Conservation (phyloP, 179 eudicot genomes). For the Spergularia azorica region DNA sequence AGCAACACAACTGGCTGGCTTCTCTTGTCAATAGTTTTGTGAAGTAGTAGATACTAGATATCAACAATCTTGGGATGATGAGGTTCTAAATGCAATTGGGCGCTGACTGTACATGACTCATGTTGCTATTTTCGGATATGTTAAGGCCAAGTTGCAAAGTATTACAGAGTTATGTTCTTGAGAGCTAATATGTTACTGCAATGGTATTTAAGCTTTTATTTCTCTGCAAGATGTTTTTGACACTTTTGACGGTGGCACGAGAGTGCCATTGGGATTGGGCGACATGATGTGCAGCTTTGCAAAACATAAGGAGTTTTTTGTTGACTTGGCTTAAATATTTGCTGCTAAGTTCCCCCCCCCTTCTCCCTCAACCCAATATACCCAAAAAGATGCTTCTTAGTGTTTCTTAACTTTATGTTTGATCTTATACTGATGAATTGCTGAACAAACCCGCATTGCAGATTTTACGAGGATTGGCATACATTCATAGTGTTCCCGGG, state of each 20-base stretch:
- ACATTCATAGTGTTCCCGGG: constrained; percentile 73
- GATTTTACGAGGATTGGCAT: constrained; percentile 87
- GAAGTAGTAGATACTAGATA: neutral
- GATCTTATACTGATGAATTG: neutral
- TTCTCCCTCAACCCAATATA: no score
- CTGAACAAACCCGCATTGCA: constrained; percentile 21
- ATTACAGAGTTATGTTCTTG: neutral
- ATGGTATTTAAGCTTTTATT: neutral
- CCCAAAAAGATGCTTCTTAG: neutral
- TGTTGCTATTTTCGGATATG: neutral
- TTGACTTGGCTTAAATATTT: neutral
- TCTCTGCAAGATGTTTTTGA: neutral
- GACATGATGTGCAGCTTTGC: neutral
- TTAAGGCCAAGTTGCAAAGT: neutral
- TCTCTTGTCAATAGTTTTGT: no score
- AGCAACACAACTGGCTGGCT: neutral
- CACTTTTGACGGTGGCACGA: neutral
- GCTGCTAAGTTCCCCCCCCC: no score
- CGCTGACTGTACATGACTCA: neutral
- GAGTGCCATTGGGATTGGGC: neutral
- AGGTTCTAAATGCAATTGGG: neutral
- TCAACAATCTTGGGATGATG: neutral
- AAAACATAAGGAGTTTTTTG: neutral
- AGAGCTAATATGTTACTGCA: no score
- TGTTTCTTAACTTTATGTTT: neutral